Conservation (phyloP, 2,329 filamentous ascomycete genomes). For the Bipolaris victoriae region DNA sequence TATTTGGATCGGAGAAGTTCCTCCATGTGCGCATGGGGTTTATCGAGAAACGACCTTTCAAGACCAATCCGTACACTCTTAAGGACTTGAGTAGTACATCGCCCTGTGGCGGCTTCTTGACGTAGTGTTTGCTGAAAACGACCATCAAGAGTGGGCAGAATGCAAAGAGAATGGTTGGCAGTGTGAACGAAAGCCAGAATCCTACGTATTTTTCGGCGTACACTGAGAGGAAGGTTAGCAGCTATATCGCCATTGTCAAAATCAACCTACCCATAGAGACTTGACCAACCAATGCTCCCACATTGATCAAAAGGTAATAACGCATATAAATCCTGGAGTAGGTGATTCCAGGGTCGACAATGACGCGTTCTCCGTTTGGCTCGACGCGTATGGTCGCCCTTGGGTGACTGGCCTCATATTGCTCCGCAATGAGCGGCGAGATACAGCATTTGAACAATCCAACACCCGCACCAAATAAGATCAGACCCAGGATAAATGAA, state of each 20-base stretch:
- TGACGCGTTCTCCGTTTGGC: conserved; percentile 66
- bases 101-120: conserved; percentile 66
- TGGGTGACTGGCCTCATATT: conserved; percentile 63
- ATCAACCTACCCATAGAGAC: conserved; percentile 59
- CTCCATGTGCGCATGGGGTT: conserved; percentile 61
- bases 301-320: conserved; percentile 75
- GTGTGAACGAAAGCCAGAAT: conserved; percentile 72
- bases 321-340: conserved; percentile 70
- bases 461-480: conserved; percentile 52
- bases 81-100: conserved; percentile 73
- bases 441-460: conserved; percentile 51
- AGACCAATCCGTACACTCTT: conserved; percentile 63
- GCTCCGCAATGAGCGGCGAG: conserved; percentile 71
- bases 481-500: conserved; percentile 56
- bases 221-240: conserved; percentile 44
- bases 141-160: conserved; percentile 64
- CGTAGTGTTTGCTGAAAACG: conserved; percentile 33
- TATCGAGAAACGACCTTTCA: conserved; percentile 65
- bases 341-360: conserved; percentile 71
- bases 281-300: conserved; percentile 67
- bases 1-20: conserved; percentile 52
- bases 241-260: neutral
- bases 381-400: conserved; percentile 57
- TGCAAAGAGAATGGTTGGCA: conserved; percentile 69
- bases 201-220: conserved; percentile 77